These are phyloP conservation scores for Colletotrichum cordylinicola DNA, from an alignment of 2,329 filamentous ascomycete species.

Conservation along the genomic window DNA sequence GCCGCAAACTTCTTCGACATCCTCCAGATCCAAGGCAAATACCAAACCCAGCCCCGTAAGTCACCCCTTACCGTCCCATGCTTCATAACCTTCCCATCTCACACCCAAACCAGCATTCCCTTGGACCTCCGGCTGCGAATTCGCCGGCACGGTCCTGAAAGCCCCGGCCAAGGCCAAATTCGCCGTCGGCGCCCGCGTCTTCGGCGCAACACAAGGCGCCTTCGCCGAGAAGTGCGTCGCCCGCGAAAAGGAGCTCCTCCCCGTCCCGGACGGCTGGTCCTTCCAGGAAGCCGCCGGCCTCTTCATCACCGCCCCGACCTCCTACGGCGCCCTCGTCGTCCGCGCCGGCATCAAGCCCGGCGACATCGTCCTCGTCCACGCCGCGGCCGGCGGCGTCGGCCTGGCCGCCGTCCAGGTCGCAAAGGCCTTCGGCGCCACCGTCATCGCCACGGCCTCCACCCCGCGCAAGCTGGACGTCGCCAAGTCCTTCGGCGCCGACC, in stretches of 20 bases:
- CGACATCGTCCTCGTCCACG: constrained; percentile 89
- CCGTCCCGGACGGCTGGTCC: constrained; percentile 81
- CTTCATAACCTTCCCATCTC: background rate
- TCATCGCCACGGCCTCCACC: constrained; percentile 91
- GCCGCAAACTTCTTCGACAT: constrained; percentile 98
- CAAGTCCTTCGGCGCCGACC: constrained; percentile 81
- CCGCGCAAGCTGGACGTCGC: constrained; percentile 82
- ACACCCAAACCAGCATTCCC: constrained; percentile 65
- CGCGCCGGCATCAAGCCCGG: constrained; percentile 79
- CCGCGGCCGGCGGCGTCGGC: constrained; percentile 90
- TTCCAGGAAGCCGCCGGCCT: constrained; percentile 86
- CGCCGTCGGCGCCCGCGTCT: constrained; percentile 81
- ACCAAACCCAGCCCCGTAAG: constrained; percentile 83
- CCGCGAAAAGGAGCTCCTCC: constrained; percentile 69
- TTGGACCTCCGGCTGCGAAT: constrained; percentile 88
- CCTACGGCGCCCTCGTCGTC: constrained; percentile 82
- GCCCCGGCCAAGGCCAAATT: constrained; percentile 63
- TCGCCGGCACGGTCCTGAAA: constrained; percentile 78
- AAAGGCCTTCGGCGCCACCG: constrained; percentile 88
- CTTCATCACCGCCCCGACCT: constrained; percentile 91
- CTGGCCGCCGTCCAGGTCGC: constrained; percentile 91
- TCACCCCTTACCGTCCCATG: background rate
- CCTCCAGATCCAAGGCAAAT: constrained; percentile 93
- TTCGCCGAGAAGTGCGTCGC: constrained; percentile 81
- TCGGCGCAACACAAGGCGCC: constrained; percentile 85